A percentile compares a stretch with the other conserved stretches of the same genome.
phyloP scores from a whole-genome alignment of 1,284 basidiomycete genomes.

The Gymnopus androsaceus region DNA sequence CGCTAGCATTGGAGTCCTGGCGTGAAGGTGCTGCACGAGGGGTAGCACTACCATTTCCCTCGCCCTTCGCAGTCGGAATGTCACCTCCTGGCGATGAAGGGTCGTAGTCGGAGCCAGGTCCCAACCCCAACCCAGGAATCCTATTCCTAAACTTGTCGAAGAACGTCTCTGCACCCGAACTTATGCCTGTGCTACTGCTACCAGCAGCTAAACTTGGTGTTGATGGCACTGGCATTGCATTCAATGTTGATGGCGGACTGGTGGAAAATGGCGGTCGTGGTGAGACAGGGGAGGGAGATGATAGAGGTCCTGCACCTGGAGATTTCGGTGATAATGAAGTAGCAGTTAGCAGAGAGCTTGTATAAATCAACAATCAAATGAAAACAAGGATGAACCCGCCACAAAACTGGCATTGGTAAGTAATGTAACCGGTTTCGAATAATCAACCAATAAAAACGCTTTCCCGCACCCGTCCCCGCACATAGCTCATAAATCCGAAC shows the following conservation, averaged over 20 bases:
- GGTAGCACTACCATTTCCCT: neutral
- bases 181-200: neutral
- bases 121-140: constrained; percentile 26
- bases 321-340: constrained; percentile 42
- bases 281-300: too few species aligned
- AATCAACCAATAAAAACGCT: too few species aligned
- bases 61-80: constrained; percentile 2
- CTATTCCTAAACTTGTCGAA: constrained; percentile 49
- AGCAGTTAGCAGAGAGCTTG: constrained; percentile 50
- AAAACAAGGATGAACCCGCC: neutral
- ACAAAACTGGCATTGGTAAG: too few species aligned
- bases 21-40: constrained; percentile 3
- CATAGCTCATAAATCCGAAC: too few species aligned
- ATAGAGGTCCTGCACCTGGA: too few species aligned
- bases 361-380: constrained; percentile 29
- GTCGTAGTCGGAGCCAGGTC: neutral
- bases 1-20: constrained; percentile 1
- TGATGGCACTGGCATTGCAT: neutral
- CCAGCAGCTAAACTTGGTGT: constrained; percentile 7
- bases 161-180: constrained; percentile 22
- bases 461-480: too few species aligned
- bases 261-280: constrained; percentile 41
- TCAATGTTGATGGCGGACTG: constrained; percentile 2
- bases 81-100: constrained; percentile 19
- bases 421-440: too few species aligned